These are phyloP conservation scores for Coniochaeta ligniaria DNA, from an alignment of 2,329 filamentous ascomycete genomes.

Conservation along the genomic window DNA sequence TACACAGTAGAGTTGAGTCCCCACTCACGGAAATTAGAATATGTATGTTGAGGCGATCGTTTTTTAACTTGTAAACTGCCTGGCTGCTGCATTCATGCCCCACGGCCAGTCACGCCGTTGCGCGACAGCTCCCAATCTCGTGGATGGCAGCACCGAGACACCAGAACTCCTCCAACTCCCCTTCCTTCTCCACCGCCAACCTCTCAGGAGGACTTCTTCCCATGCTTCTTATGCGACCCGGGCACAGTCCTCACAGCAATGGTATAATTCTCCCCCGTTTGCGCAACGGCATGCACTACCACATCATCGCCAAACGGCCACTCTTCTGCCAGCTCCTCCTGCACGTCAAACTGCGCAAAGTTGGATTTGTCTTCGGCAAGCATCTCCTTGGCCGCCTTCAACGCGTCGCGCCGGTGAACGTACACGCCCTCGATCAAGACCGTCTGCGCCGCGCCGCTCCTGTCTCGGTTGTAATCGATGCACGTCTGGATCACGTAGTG, in stretches of 20 bases:
- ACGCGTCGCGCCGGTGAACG: slow-evolving; percentile 22
- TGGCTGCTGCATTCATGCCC: too few species aligned
- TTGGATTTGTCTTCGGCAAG: slow-evolving; percentile 20
- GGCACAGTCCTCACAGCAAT: slow-evolving; percentile 27
- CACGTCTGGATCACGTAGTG: slow-evolving; percentile 34
- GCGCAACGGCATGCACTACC: slow-evolving; percentile 32
- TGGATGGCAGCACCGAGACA: not conserved
- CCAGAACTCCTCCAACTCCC: not conserved
- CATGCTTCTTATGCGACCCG: slow-evolving; percentile 15
- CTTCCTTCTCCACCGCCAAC: not conserved
- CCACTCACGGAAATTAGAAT: too few species aligned
- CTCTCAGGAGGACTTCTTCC: slow-evolving; percentile 6
- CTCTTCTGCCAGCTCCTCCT: slow-evolving; percentile 12
- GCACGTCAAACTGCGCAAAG: slow-evolving; percentile 21
- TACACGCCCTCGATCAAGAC: slow-evolving; percentile 32
- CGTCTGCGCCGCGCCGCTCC: slow-evolving; percentile 13
- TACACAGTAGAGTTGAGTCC: too few species aligned
- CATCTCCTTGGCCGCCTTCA: slow-evolving; percentile 22
- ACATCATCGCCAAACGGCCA: slow-evolving; percentile 39
- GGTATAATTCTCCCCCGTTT: slow-evolving; percentile 31
- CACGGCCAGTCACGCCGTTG: too few species aligned
- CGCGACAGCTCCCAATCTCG: not conserved
- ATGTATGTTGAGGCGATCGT: too few species aligned
- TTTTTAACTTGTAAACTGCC: too few species aligned
- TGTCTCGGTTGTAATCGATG: slow-evolving; percentile 32